phyloP scores from a whole-genome alignment of 176 grass and related monocot species.

The Secale cereale region DNA sequence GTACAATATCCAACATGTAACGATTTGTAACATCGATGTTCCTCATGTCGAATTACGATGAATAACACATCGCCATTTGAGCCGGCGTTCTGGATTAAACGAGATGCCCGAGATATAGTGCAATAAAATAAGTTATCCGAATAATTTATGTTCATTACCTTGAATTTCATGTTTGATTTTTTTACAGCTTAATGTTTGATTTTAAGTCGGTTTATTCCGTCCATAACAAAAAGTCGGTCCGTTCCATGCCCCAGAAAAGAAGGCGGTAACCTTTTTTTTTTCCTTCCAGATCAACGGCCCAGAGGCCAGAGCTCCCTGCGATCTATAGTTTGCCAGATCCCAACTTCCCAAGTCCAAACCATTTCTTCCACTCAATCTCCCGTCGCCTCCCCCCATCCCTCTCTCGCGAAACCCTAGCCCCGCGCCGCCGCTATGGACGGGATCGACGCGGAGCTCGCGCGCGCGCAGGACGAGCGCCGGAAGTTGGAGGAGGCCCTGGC shows the following conservation, averaged over 20 bases:
- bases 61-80: too few relatives aligned
- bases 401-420: not conserved
- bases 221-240: not conserved
- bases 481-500: constrained; percentile 76
- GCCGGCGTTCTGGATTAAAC: too few relatives aligned
- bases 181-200: too few relatives aligned
- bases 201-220: not conserved
- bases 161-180: too few relatives aligned
- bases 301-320: not conserved
- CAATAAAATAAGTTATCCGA: too few relatives aligned
- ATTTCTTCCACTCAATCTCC: not conserved
- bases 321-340: not conserved
- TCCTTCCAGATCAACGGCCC: not conserved
- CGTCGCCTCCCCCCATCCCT: not conserved
- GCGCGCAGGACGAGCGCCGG: constrained; percentile 78
- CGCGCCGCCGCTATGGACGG: constrained; percentile 51
- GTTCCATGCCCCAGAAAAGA: not conserved
- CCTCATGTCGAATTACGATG: too few relatives aligned
- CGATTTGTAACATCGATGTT: too few relatives aligned
- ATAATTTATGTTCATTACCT: too few relatives aligned
- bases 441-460: constrained; percentile 70
- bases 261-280: not conserved
- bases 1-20: too few relatives aligned
- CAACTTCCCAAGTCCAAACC: not conserved
- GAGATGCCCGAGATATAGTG: too few relatives aligned